These are phyloP conservation scores for Paecilomyces dactylethromorphus DNA, from an alignment of 2,329 filamentous ascomycete genomes.

Conservation along the genomic window DNA sequence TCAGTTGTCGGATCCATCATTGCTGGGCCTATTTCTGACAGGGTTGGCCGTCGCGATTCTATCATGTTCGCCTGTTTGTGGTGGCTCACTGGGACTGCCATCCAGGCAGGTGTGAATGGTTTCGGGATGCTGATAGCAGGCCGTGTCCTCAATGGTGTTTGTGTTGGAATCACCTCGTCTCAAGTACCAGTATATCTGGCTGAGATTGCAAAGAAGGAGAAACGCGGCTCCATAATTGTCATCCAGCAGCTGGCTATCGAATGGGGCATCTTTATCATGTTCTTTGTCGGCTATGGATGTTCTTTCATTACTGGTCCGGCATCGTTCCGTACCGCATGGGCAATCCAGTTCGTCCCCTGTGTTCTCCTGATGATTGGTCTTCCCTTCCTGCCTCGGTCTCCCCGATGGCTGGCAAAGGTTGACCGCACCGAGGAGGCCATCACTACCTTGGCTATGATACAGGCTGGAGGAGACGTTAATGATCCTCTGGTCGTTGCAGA, in stretches of 20 bases:
- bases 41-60: conserved; percentile 40
- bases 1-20: conserved; percentile 43
- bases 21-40: conserved; percentile 42
- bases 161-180: conserved; percentile 29
- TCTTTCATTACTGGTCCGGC: conserved; percentile 34
- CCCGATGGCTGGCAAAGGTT: conserved; percentile 45
- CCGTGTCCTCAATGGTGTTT: conserved; percentile 19
- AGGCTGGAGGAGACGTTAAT: conserved; percentile 38
- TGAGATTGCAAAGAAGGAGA: conserved; percentile 29
- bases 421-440: conserved; percentile 42
- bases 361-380: conserved; percentile 39
- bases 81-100: conserved; percentile 42
- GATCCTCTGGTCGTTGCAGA: conserved; percentile 44
- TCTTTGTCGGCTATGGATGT: conserved; percentile 43
- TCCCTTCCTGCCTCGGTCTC: conserved; percentile 41
- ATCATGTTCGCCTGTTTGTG: conserved; percentile 44
- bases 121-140: conserved; percentile 32
- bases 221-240: conserved; percentile 24
- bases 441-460: conserved; percentile 38
- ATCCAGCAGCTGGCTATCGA: conserved; percentile 34
- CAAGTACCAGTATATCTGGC: conserved; percentile 33
- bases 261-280: conserved; percentile 42
- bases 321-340: conserved; percentile 43
- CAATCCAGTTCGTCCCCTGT: conserved; percentile 40
- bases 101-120: conserved; percentile 32